Evolutionary conservation across 768 basidiomycete species (phyloP).

Genomic region (Albatrellus ellisii): DNA sequence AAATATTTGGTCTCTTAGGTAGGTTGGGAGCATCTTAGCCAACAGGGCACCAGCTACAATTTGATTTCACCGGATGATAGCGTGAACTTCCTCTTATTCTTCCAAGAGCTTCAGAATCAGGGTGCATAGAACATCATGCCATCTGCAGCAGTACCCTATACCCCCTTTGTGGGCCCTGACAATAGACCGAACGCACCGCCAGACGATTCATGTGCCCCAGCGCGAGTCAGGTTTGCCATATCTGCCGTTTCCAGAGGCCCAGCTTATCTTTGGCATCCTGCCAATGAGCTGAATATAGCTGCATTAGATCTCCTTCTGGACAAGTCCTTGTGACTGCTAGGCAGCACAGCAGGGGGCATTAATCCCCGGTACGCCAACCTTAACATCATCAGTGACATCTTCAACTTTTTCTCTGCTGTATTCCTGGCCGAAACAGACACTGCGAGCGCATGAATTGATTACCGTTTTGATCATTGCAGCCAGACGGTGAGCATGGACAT

Average conservation of each 20-base stretch:
- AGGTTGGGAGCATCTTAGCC: slow-evolving; percentile 83
- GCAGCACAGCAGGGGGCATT: slow-evolving; percentile 23
- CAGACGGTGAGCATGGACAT: slow-evolving; percentile 17
- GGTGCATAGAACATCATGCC: slow-evolving; percentile 46
- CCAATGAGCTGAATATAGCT: slow-evolving; percentile 15
- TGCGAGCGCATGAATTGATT: slow-evolving; percentile 31
- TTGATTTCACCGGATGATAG: slow-evolving; percentile 41
- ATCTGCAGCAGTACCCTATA: slow-evolving; percentile 35
- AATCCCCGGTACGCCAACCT: slow-evolving; percentile 46
- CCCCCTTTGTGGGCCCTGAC: slow-evolving; percentile 31
- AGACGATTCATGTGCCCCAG: slow-evolving; percentile 57
- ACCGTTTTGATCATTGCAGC: slow-evolving; percentile 27
- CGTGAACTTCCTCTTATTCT: slow-evolving; percentile 64
- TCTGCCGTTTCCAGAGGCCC: slow-evolving; percentile 66
- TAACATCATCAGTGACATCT: slow-evolving; percentile 36
- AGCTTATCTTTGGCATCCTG: slow-evolving; percentile 73
- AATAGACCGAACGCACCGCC: slow-evolving; percentile 84
- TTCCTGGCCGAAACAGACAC: slow-evolving; percentile 33
- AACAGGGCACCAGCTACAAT: slow-evolving; percentile 61
- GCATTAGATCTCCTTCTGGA: slow-evolving; percentile 9
- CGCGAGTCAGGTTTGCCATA: slow-evolving; percentile 57
- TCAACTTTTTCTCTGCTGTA: slow-evolving; percentile 39
- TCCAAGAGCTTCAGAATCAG: slow-evolving; percentile 49
- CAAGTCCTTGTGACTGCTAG: slow-evolving; percentile 5
- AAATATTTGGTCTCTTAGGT: slow-evolving; percentile 17